phyloP scores from a whole-genome alignment of 352 stramenopile species.

The Phytophthora gonapodyides region DNA sequence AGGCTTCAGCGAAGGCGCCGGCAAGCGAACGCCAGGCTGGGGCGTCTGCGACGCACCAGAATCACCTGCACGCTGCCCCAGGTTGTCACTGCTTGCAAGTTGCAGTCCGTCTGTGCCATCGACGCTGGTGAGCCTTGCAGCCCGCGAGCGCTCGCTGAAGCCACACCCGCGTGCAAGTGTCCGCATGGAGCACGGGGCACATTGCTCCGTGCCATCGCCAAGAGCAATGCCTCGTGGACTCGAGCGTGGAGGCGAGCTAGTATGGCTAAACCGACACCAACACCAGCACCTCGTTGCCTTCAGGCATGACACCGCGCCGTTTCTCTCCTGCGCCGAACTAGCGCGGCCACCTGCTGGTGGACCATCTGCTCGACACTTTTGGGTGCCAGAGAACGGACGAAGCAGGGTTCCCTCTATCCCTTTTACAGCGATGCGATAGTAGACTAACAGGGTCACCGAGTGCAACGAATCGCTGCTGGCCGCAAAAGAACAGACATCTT shows the following conservation, averaged over 20 bases:
- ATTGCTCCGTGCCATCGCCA: too few species aligned
- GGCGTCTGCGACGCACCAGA: constrained; percentile 10
- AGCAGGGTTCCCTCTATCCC: background rate
- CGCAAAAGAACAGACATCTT: too few species aligned
- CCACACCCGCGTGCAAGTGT: too few species aligned
- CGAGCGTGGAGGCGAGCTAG: too few species aligned
- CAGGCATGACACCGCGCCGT: constrained; percentile 7
- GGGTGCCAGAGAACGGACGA: too few species aligned
- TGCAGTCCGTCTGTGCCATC: background rate
- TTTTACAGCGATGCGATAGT: background rate
- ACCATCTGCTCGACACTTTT: constrained; percentile 7
- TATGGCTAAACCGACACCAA: too few species aligned
- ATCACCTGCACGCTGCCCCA: constrained; percentile 8
- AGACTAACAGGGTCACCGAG: too few species aligned
- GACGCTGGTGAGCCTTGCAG: background rate
- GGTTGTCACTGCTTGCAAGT: too few species aligned
- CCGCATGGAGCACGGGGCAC: too few species aligned
- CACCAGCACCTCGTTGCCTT: constrained; percentile 8
- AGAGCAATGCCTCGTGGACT: too few species aligned
- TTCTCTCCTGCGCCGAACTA: constrained; percentile 15
- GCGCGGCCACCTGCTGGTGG: constrained; percentile 15
- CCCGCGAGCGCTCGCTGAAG: constrained; percentile 18
- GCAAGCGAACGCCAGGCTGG: constrained; percentile 21
- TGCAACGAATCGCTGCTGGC: too few species aligned
- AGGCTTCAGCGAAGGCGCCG: constrained; percentile 24